These are phyloP conservation scores for Coemansia sp. DNA, from an alignment of 192 early-diverging fungal species.

Conservation along the genomic window DNA sequence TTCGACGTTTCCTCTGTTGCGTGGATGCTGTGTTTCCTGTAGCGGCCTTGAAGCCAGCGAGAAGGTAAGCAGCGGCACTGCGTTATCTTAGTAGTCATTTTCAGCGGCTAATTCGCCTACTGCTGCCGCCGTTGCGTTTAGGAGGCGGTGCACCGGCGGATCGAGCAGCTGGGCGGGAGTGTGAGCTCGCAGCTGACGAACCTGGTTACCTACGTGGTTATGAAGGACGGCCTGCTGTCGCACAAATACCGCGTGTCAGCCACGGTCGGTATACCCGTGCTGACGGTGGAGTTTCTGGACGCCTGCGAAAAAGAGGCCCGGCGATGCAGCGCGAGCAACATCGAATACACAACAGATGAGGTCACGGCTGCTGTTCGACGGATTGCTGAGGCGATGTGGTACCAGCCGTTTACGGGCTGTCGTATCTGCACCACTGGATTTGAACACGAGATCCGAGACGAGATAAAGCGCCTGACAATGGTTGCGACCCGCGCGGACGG, in stretches of 20 bases:
- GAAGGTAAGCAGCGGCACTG: constrained; percentile 29
- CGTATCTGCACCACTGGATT: constrained; percentile 43
- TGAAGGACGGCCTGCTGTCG: constrained; percentile 20
- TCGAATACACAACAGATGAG: not conserved
- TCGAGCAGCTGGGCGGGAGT: constrained; percentile 36
- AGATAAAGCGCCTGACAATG: constrained; percentile 25
- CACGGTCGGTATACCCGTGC: constrained; percentile 34
- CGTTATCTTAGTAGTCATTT: no score
- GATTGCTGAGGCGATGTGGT: constrained; percentile 23
- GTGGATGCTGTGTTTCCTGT: constrained; percentile 40
- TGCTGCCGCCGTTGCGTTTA: no score
- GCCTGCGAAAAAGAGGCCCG: constrained; percentile 37
- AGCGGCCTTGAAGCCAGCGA: constrained; percentile 38
- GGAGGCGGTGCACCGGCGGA: constrained; percentile 25
- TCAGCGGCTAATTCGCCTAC: no score
- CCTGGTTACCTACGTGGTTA: constrained; percentile 37
- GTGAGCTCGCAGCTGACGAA: constrained; percentile 39
- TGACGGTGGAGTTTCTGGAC: constrained; percentile 35
- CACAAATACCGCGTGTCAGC: constrained; percentile 41
- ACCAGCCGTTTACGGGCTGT: constrained; percentile 43
- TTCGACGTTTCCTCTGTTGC: constrained; percentile 17
- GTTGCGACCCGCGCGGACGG: not conserved
- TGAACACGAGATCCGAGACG: constrained; percentile 18
- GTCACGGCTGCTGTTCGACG: not conserved
- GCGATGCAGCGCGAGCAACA: not conserved